Evolutionary conservation across 2,329 filamentous ascomycete species (phyloP).

Genomic region (Aureobasidium namibiae): DNA sequence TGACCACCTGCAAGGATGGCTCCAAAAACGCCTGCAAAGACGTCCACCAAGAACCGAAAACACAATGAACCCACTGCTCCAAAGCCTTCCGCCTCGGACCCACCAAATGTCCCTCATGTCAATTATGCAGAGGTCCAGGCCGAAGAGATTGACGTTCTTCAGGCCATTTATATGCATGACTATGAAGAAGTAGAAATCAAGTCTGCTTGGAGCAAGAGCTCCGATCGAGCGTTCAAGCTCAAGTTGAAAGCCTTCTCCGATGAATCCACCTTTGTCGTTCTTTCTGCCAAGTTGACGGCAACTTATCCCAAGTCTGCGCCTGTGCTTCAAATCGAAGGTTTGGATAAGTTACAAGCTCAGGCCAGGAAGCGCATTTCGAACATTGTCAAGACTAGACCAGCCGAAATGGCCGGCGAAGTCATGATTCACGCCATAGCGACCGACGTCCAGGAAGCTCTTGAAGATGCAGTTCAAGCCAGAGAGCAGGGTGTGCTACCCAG

Average conservation of each 20-base stretch:
- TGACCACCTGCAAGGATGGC: conserved; percentile 33
- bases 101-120: conserved; percentile 27
- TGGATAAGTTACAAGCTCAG: conserved; percentile 57
- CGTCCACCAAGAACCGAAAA: conserved; percentile 16
- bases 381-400: conserved; percentile 61
- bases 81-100: conserved; percentile 5
- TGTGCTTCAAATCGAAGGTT: conserved; percentile 58
- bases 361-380: conserved; percentile 63
- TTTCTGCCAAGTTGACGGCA: conserved; percentile 76
- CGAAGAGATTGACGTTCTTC: conserved; percentile 77
- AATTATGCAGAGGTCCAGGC: conserved; percentile 79
- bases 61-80: conserved; percentile 21
- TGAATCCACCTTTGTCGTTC: conserved; percentile 58
- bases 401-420: conserved; percentile 53
- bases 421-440: conserved; percentile 57
- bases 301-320: conserved; percentile 85
- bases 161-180: conserved; percentile 85
- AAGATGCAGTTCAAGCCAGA: conserved; percentile 74
- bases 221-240: conserved; percentile 72
- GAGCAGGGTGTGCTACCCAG: conserved; percentile 71
- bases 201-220: conserved; percentile 82
- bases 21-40: conserved; percentile 38
- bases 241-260: conserved; percentile 66
- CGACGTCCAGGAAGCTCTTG: conserved; percentile 61
- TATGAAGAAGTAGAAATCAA: conserved; percentile 65